Evolutionary conservation across 2,329 filamentous ascomycete genomes (phyloP).

Genomic region (Akanthomyces muscarius): DNA sequence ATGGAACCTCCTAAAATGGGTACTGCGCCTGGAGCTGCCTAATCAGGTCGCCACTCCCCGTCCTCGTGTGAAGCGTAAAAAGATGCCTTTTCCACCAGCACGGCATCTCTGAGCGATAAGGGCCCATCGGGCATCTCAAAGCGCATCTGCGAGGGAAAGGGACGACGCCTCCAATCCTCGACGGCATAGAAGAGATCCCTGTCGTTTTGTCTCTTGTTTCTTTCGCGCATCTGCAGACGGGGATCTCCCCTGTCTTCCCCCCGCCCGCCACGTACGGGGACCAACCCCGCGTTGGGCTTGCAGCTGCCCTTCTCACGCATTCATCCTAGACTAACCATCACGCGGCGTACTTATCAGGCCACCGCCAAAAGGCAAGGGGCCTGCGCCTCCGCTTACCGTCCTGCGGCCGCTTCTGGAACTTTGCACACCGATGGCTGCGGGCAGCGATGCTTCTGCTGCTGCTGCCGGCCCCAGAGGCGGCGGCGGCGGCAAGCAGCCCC

Average conservation of each 20-base stretch:
- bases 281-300: constrained; percentile 13
- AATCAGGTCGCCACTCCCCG: neutral
- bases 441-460: neutral
- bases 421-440: neutral
- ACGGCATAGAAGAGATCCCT: neutral
- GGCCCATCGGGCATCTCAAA: neutral
- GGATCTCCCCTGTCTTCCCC: neutral
- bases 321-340: neutral
- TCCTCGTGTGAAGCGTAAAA: neutral
- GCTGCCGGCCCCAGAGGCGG: neutral
- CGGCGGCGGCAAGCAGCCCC: neutral
- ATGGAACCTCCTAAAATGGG: neutral
- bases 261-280: neutral
- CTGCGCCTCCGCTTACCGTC: constrained; percentile 3
- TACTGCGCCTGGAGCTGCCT: constrained; percentile 13
- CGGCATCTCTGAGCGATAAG: constrained; percentile 12
- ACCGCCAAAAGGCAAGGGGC: neutral
- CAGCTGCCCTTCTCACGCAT: constrained; percentile 6
- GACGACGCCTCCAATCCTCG: neutral
- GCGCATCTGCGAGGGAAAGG: neutral
- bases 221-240: neutral
- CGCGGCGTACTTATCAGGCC: neutral
- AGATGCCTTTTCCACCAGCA: constrained; percentile 8
- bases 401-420: neutral
- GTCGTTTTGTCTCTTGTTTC: neutral